Conservation (phyloP, 1,284 basidiomycete genomes). For the Cryptococcus wingfieldii region DNA sequence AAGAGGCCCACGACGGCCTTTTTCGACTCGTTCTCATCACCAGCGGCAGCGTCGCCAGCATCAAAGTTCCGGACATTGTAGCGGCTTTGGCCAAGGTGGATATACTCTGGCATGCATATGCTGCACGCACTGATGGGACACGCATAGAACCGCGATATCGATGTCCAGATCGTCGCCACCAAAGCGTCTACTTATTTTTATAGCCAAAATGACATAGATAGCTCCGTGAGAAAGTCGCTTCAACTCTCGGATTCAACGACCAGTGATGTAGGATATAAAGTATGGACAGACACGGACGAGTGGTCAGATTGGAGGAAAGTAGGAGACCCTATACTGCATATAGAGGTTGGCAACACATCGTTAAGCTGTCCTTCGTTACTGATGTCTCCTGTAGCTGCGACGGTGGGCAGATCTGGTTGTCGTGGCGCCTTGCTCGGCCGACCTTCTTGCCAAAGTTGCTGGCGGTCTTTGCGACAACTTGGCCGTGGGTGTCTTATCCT, state of each 20-base stretch:
- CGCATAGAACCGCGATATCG: conserved; percentile 63
- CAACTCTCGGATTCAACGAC: neutral
- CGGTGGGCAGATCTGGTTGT: conserved; percentile 95
- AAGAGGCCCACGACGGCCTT: conserved; percentile 28
- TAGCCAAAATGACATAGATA: conserved; percentile 56
- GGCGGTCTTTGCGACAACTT: conserved; percentile 87
- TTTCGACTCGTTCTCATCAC: conserved; percentile 75
- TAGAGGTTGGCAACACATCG: conserved; percentile 56
- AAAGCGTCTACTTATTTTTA: conserved; percentile 75
- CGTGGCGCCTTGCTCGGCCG: conserved; percentile 90
- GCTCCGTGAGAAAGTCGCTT: conserved; percentile 21
- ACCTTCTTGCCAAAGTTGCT: conserved; percentile 89
- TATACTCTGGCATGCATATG: neutral
- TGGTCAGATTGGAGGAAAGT: conserved; percentile 71
- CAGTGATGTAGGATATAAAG: conserved; percentile 53
- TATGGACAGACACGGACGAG: conserved; percentile 91
- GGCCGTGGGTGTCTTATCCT: conserved; percentile 55
- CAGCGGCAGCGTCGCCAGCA: conserved; percentile 88
- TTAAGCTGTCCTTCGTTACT: neutral
- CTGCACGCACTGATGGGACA: neutral
- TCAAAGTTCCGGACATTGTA: conserved; percentile 89
- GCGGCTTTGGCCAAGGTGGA: conserved; percentile 66
- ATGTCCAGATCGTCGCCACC: conserved; percentile 80
- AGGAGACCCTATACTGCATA: conserved; percentile 91
- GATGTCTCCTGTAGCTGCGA: conserved; percentile 55